phyloP scores from a whole-genome alignment of 495 filamentous ascomycete genomes.

The Rhypophila decipiens region DNA sequence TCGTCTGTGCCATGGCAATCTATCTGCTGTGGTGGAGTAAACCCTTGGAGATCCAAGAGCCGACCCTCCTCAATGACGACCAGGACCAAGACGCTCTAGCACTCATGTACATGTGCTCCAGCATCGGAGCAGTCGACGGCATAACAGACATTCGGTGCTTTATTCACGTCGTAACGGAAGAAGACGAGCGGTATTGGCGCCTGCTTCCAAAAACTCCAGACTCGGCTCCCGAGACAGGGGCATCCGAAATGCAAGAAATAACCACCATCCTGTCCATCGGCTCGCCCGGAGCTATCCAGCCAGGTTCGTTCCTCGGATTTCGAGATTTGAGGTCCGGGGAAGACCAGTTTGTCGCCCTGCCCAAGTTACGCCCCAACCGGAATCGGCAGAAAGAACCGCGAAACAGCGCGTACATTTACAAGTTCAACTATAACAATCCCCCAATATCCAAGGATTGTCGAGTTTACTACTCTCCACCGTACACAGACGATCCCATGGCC shows the following conservation, averaged over 20 bases:
- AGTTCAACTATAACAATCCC: not conserved
- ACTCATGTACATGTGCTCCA: conserved; percentile 7
- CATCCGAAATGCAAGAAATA: not conserved
- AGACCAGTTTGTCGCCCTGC: not conserved
- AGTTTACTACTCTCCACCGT: not conserved
- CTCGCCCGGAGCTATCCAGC: not conserved
- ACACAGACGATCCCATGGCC: not conserved
- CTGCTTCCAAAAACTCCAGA: not conserved
- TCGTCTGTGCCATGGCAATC: conserved; percentile 26
- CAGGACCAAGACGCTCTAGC: not conserved
- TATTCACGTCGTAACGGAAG: not conserved
- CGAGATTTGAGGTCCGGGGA: not conserved
- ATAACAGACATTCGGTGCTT: conserved; percentile 8
- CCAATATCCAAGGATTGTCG: not conserved
- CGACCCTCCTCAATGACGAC: conserved; percentile 1
- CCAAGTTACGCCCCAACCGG: not conserved
- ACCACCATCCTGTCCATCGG: conserved; percentile 2
- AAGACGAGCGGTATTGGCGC: not conserved
- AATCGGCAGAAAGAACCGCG: not conserved
- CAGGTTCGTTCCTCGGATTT: not conserved
- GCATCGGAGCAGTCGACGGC: not conserved
- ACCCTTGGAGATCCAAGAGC: conserved; percentile 6
- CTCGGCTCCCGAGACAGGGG: not conserved
- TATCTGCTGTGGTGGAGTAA: conserved; percentile 20
- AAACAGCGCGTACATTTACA: not conserved